These are phyloP conservation scores for Salix purpurea DNA, from an alignment of 345 rosid genomes.

Conservation along the genomic window DNA sequence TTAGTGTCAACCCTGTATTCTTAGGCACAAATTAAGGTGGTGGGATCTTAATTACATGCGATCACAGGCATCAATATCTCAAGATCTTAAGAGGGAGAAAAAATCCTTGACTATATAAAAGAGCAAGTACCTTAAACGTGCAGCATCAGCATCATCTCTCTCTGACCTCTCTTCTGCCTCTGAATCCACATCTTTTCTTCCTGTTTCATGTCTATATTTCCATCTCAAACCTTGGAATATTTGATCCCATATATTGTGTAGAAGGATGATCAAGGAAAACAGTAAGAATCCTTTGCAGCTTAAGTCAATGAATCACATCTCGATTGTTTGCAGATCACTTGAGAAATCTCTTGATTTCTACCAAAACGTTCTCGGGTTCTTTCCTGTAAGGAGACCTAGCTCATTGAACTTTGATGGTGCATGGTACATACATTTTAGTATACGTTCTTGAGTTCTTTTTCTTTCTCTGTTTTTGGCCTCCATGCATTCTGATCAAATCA, in stretches of 20 bases:
- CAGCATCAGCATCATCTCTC: not conserved
- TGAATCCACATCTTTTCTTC: not conserved
- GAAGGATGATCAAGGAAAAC: constrained; percentile 37
- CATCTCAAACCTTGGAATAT: not conserved
- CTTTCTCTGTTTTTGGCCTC: not conserved
- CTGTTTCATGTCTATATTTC: not conserved
- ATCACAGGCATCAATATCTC: not conserved
- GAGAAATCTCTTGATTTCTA: constrained; percentile 61
- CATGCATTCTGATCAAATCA: not conserved
- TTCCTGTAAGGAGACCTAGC: constrained; percentile 59
- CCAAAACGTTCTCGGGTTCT: constrained; percentile 63
- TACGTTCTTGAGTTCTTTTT: not conserved
- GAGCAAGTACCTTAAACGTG: not conserved
- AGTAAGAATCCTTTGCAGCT: constrained; percentile 53
- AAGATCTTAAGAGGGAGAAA: not conserved
- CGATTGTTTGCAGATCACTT: constrained; percentile 59
- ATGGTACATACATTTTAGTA: constrained; percentile 38
- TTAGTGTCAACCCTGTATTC: no score
- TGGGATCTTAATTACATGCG: no score
- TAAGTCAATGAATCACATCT: constrained; percentile 70
- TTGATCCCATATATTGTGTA: not conserved
- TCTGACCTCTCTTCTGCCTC: no score
- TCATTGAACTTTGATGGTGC: constrained; percentile 75
- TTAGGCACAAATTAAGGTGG: no score
- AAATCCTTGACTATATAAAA: not conserved